Conservation (phyloP, 139 green algal genomes). For the Chlorella sp. region DNA sequence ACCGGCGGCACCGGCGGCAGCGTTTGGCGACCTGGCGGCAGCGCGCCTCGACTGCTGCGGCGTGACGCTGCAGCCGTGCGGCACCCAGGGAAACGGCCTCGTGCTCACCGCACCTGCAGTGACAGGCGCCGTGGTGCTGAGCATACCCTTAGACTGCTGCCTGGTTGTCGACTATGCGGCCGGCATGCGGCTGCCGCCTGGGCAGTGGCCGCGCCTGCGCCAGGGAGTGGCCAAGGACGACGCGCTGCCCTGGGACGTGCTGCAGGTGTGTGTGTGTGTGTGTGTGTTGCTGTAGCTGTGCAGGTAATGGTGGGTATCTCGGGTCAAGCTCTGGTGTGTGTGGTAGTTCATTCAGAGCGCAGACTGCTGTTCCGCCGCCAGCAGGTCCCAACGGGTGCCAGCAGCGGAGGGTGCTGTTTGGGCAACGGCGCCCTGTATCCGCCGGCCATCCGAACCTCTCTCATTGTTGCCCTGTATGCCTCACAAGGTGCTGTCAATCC, state of each 20-base stretch:
- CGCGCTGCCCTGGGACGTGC: conserved; percentile 68
- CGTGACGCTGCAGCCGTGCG: not conserved
- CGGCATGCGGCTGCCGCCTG: conserved; percentile 46
- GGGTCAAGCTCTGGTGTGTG: no score
- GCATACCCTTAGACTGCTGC: conserved; percentile 48
- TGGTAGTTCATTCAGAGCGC: no score
- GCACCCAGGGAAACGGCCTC: conserved; percentile 30
- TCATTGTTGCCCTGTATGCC: no score
- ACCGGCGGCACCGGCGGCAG: not conserved
- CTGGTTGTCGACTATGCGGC: conserved; percentile 61
- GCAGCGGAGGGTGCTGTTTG: no score
- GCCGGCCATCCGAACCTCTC: no score
- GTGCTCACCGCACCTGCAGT: not conserved
- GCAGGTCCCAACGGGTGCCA: no score
- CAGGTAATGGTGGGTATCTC: no score
- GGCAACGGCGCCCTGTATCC: no score
- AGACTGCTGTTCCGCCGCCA: no score
- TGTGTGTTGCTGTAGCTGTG: not conserved
- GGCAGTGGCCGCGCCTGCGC: conserved; percentile 30
- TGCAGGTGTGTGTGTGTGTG: conserved; percentile 31
- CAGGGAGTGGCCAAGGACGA: conserved; percentile 42
- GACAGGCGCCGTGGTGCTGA: conserved; percentile 43
- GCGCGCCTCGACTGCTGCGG: not conserved
- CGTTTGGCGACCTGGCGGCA: conserved; percentile 1
- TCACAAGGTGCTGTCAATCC: no score